Base-by-base conservation (phyloP, 164 flowering plant genomes). In the Amborella trichopoda region DNA sequence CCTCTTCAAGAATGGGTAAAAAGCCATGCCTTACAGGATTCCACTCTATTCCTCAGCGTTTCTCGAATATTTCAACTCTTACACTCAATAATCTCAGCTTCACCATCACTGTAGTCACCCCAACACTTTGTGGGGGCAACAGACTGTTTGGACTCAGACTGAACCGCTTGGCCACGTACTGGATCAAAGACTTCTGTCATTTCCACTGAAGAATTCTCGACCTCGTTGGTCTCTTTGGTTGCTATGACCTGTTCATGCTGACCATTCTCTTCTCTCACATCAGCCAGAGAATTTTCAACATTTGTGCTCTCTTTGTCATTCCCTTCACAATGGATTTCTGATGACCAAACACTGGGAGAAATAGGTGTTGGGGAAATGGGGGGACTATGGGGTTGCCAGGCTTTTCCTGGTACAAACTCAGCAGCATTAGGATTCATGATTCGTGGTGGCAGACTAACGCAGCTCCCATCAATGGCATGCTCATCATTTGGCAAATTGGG, bases 351-450 rank as follows among this genome's bases (percentile, higher is more conserved):
- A n/a, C n/a, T n/a, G n/a, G n/a, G n/a, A n/a, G n/a, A n/a, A n/a
- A n/a, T n/a, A n/a, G n/a, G n/a, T n/a, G n/a, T n/a, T n/a, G n/a
- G n/a, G n/a, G n/a, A n/a, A n/a, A n/a, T n/a, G n/a, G n/a, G n/a
- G n/a, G n/a, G n/a, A n/a, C n/a, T n/a, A n/a, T n/a, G n/a, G n/a
- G 55, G 49, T 55, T 56, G 70, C 66, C 72, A 67, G 37, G 68
- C 71, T 49, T 54, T 72, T 42, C 63, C 60, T 1, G 97, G 95
- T 28, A 81, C 75, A 42, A 72, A 84, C 47, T 81, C 94, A 0
- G 87, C 84, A 24, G 95, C 97, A 62, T 78, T 62, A 6, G 95
- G 97, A 26, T 84, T 84, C 95, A 89, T 84, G 36, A 54, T 59
- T 59, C 59, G 77, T 28, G 72, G 59, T 48, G 71, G 41, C 11